Evolutionary conservation across 768 basidiomycete species (phyloP).

Genomic region (Agaricus subrufescens): DNA sequence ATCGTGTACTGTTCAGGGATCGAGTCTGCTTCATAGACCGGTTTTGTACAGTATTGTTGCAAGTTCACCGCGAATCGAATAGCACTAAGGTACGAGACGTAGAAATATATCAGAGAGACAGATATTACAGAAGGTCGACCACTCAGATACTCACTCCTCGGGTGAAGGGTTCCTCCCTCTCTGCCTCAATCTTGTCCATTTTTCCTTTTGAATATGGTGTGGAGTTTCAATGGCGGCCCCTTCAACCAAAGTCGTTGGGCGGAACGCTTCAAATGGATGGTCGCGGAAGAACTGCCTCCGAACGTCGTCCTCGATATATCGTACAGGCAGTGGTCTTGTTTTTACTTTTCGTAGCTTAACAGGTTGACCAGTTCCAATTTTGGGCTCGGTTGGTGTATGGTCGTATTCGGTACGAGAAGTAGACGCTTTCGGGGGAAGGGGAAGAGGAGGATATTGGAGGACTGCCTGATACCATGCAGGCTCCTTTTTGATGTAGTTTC

Average conservation of each 20-base stretch:
- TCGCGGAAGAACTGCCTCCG: conserved; percentile 91
- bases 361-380: conserved; percentile 12
- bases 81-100: conserved; percentile 42
- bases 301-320: conserved; percentile 81
- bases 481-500: conserved; percentile 52
- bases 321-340: conserved; percentile 45
- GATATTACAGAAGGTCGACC: conserved; percentile 8
- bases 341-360: conserved; percentile 19
- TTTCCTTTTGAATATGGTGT: conserved; percentile 50
- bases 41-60: conserved; percentile 47
- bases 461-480: conserved; percentile 87
- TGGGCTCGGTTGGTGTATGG: conserved; percentile 21
- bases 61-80: conserved; percentile 80
- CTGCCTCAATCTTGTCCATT: conserved; percentile 81
- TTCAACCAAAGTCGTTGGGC: conserved; percentile 76
- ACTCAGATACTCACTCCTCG: conserved; percentile 70
- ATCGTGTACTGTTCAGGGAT: conserved; percentile 29
- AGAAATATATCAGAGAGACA: neutral
- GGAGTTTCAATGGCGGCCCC: conserved; percentile 48
- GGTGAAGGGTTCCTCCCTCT: conserved; percentile 76
- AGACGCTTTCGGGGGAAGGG: conserved; percentile 73
- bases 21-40: too few species aligned
- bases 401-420: conserved; percentile 55
- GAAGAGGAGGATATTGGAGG: conserved; percentile 82
- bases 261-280: conserved; percentile 94